Evolutionary conservation across 2,329 filamentous ascomycete genomes (phyloP), one percentile per base, ranked within the genome.

Genomic region (Teratosphaeria destructans): DNA sequence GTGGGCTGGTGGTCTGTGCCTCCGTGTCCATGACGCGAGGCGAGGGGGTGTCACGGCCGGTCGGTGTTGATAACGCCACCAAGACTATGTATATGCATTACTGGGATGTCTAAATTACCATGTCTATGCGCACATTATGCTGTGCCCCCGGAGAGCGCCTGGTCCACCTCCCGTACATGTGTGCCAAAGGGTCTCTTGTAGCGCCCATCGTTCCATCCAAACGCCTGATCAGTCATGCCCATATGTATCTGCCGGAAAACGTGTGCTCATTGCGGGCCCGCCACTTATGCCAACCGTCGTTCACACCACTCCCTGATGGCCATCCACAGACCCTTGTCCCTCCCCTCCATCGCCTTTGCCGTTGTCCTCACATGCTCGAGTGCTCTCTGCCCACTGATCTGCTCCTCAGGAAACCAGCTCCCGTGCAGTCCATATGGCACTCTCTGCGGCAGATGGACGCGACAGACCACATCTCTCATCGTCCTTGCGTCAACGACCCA

Each of bases 361-460:
- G 68, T 68, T 26, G 55, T 69, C 57, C 74, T 61, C 1, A 73
- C 61, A 5, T 57, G 67, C 43, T 75, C 73, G 14, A 77, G 66
- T 5, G 65, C 67, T 54, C 76, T 73, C 67, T 86, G 84, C 1
- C 68, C 69, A 7, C 66, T 63, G 26, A 86, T 78, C 61, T 84
- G 76, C 3, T 78, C 73, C 59, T 81, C 78, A 0, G 75, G 72
- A 58, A 86, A 85, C 82, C 84, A 87, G 6, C 75, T 77, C 3
- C 83, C 84, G 67, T 87, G 86, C 55, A 89, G 71, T 0, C 86
- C 86, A 65, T 89, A 89, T 0, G 86, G 85, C 0, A 89, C 85
- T 12, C 86, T 73, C 64, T 87, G 85, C 2, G 85, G 85, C 37
- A 90, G 72, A 23, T 73, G 71, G 3, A 89, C 77, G 60, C 76